A percentile compares a stretch with the other conserved stretches of the same genome.
These are phyloP conservation scores for Mycosarcoma maydis DNA, from an alignment of 1,284 basidiomycete species.

Conservation along the genomic window DNA sequence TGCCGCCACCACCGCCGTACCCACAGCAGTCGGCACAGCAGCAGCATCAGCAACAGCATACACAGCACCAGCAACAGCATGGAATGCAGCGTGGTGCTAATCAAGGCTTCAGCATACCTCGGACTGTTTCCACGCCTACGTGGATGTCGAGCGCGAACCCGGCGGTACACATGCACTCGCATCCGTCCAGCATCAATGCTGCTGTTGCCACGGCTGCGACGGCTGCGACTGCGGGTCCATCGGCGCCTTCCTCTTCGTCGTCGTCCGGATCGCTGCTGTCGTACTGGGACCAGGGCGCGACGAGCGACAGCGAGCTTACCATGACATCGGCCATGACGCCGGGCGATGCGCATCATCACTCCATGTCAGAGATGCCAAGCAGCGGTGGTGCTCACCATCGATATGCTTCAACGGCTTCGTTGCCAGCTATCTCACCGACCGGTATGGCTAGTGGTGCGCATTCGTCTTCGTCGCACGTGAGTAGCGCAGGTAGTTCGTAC, in stretches of 20 bases:
- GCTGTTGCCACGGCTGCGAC: neutral
- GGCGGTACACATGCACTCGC: constrained; percentile 2
- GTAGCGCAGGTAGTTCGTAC: constrained; percentile 1
- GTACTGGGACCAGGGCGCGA: constrained; percentile 26
- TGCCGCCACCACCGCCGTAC: neutral
- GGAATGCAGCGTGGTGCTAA: neutral
- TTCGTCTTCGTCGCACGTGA: constrained; percentile 2
- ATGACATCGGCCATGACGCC: constrained; percentile 18
- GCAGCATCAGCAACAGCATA: constrained; percentile 2
- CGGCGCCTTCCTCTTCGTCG: constrained; percentile 18
- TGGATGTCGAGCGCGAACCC: constrained; percentile 13
- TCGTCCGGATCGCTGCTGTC: constrained; percentile 27
- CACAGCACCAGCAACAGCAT: neutral
- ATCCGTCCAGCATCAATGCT: constrained; percentile 3
- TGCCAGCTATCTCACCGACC: constrained; percentile 16
- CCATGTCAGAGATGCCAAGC: constrained; percentile 5
- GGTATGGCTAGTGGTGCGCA: constrained; percentile 1
- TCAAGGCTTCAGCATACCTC: constrained; percentile 20
- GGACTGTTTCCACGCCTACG: constrained; percentile 14
- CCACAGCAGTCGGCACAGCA: neutral
- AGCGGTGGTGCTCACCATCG: constrained; percentile 7
- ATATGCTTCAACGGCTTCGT: constrained; percentile 18
- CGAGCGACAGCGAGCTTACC: constrained; percentile 22
- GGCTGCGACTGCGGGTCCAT: neutral
- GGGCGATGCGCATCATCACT: constrained; percentile 12